Percentiles rank a stretch among this genome's conserved stretches.
phyloP scores from a whole-genome alignment of 2,329 filamentous ascomycete species.

The Didymella pinodella region DNA sequence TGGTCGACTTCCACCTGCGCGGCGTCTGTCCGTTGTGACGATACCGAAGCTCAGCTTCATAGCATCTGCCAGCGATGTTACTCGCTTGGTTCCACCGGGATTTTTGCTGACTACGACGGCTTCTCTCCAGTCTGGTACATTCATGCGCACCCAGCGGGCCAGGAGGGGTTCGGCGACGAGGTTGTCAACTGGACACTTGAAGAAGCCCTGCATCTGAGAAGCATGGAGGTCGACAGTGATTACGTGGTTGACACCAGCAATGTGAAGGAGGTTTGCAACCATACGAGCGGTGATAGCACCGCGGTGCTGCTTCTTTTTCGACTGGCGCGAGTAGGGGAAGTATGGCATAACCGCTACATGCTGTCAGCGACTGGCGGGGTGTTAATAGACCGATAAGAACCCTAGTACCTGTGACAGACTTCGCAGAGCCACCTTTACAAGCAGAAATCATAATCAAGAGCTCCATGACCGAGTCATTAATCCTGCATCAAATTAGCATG shows the following conservation, averaged over 20 bases:
- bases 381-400: conserved; percentile 19
- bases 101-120: conserved; percentile 99
- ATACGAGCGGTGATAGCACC: conserved; percentile 96
- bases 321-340: conserved; percentile 99
- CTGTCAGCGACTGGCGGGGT: conserved; percentile 24
- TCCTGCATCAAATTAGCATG: conserved; percentile 57
- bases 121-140: conserved; percentile 86
- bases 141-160: conserved; percentile 91
- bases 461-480: conserved; percentile 99
- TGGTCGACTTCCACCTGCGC: conserved; percentile 59
- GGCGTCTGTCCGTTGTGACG: conserved; percentile 77
- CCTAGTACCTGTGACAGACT: conserved; percentile 87
- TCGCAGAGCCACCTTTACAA: conserved; percentile 96
- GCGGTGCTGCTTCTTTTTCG: conserved; percentile 97
- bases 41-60: conserved; percentile 98
- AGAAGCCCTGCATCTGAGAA: conserved; percentile 98
- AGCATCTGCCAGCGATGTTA: conserved; percentile 93
- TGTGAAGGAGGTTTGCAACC: conserved; percentile 91
- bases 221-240: conserved; percentile 95
- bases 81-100: conserved; percentile 93
- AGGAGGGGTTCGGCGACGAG: conserved; percentile 95
- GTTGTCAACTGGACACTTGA: conserved; percentile 96
- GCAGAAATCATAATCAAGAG: conserved; percentile 98
- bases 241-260: conserved; percentile 96
- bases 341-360: conserved; percentile 82